phyloP scores from a whole-genome alignment of 805 yeast species.

The Torulaspora gathmanii region DNA sequence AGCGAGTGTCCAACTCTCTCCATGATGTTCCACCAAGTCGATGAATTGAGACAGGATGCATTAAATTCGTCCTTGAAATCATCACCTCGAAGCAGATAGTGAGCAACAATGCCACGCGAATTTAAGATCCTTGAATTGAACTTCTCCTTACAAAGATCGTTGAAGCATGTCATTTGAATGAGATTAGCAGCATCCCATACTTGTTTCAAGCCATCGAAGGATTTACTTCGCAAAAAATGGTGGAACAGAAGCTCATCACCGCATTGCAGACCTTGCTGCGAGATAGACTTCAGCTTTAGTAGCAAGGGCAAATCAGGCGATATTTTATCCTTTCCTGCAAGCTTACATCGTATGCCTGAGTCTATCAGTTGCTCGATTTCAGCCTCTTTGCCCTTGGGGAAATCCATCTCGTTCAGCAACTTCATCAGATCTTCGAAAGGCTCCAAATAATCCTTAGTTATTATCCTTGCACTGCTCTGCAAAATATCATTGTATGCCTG shows the following conservation, averaged over 20 bases:
- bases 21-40: constrained; percentile 34
- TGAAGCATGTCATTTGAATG: constrained; percentile 34
- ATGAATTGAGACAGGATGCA: constrained; percentile 28
- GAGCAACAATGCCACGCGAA: constrained; percentile 35
- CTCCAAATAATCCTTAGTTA: constrained; percentile 33
- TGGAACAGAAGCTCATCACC: constrained; percentile 37
- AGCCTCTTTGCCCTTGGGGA: constrained; percentile 30
- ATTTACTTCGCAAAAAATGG: constrained; percentile 27
- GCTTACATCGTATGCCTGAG: constrained; percentile 17
- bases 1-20: constrained; percentile 32
- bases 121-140: constrained; percentile 30
- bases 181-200: constrained; percentile 35
- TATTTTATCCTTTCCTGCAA: constrained; percentile 14
- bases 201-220: constrained; percentile 18
- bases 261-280: constrained; percentile 34
- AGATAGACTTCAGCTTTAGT: constrained; percentile 37
- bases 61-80: constrained; percentile 34
- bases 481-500: constrained; percentile 24
- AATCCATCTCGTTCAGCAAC: constrained; percentile 30
- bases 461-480: constrained; percentile 24
- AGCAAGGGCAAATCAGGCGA: constrained; percentile 28
- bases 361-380: constrained; percentile 29
- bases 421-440: constrained; percentile 37
- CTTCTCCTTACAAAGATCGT: constrained; percentile 27
- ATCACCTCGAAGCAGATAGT: constrained; percentile 28